A percentile compares a stretch with the other conserved stretches of the same genome.
These are phyloP conservation scores for Phlebiopsis flavidoalba DNA, from an alignment of 768 basidiomycete genomes.

Conservation along the genomic window DNA sequence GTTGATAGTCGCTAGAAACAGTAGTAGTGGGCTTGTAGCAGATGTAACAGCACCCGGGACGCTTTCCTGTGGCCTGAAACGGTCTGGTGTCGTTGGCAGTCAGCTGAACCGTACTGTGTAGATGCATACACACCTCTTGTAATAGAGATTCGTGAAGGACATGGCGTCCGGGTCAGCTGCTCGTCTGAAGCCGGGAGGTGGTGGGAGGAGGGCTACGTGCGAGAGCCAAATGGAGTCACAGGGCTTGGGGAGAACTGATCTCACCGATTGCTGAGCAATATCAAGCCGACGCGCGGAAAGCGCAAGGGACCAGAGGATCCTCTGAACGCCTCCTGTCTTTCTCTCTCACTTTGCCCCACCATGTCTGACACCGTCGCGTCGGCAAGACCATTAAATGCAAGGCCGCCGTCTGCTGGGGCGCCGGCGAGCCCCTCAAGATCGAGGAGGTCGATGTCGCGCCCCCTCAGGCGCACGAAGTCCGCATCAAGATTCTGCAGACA, in stretches of 20 bases:
- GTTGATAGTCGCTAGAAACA: slow-evolving; percentile 80
- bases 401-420: slow-evolving; percentile 94
- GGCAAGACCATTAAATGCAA: slow-evolving; percentile 83
- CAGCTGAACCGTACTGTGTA: slow-evolving; percentile 7
- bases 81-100: slow-evolving; percentile 4
- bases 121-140: slow-evolving; percentile 72
- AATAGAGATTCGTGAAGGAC: slow-evolving; percentile 83
- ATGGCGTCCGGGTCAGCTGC: slow-evolving; percentile 30
- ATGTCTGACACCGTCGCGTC: slow-evolving; percentile 70
- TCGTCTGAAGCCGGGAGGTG: slow-evolving; percentile 10
- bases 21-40: slow-evolving; percentile 78
- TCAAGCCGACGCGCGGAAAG: neutral
- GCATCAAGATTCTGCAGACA: slow-evolving; percentile 87
- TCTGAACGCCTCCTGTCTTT: neutral
- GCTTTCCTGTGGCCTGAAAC: slow-evolving; percentile 70
- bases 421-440: slow-evolving; percentile 77
- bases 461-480: slow-evolving; percentile 84
- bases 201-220: slow-evolving; percentile 11
- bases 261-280: slow-evolving; percentile 10
- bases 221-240: neutral
- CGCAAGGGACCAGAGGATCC: neutral
- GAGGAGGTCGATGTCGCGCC: slow-evolving; percentile 95
- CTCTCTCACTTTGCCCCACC: slow-evolving; percentile 12
- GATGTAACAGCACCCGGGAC: slow-evolving; percentile 67
- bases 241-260: slow-evolving; percentile 9